phyloP scores from a whole-genome alignment of 2,329 filamentous ascomycete genomes.

The Parafenestella ontariensis region DNA sequence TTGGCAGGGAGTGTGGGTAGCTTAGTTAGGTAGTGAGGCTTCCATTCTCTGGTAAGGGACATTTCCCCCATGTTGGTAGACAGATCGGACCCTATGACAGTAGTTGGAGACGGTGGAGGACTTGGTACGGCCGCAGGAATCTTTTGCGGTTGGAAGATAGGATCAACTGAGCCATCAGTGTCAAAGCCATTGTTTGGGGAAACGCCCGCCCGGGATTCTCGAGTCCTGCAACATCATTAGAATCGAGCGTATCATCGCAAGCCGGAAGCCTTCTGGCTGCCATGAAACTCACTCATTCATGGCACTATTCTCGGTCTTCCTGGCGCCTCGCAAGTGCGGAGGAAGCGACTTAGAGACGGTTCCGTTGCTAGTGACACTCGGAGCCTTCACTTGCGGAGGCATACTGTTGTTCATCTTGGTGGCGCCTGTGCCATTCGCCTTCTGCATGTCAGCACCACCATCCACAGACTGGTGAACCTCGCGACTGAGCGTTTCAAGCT shows the following conservation, averaged over 20 bases:
- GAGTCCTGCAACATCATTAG: conserved; percentile 9
- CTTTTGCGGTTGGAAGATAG: background rate
- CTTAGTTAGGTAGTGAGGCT: conserved; percentile 45
- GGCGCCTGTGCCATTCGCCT: conserved; percentile 8
- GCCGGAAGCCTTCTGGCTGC: background rate
- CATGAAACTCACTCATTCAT: conserved; percentile 7
- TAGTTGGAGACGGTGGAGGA: conserved; percentile 16
- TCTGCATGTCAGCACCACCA: conserved; percentile 13
- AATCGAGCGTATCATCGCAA: background rate
- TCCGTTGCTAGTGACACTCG: conserved; percentile 7
- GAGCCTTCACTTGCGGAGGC: conserved; percentile 9
- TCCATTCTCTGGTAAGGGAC: conserved; percentile 35
- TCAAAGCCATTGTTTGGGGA: conserved; percentile 13
- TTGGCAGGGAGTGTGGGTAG: conserved; percentile 30
- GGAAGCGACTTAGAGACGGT: conserved; percentile 20
- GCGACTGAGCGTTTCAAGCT: conserved; percentile 24
- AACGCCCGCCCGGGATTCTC: conserved; percentile 1
- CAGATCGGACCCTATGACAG: conserved; percentile 9
- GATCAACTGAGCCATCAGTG: conserved; percentile 32
- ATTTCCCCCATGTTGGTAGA: conserved; percentile 13
- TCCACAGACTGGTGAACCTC: conserved; percentile 13
- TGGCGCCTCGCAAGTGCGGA: conserved; percentile 22
- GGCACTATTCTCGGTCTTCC: background rate
- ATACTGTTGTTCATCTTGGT: conserved; percentile 9
- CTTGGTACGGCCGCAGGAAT: conserved; percentile 11